Base-by-base conservation (phyloP, 2,329 filamentous ascomycete species). In the Thermomyces lanuginosus region DNA sequence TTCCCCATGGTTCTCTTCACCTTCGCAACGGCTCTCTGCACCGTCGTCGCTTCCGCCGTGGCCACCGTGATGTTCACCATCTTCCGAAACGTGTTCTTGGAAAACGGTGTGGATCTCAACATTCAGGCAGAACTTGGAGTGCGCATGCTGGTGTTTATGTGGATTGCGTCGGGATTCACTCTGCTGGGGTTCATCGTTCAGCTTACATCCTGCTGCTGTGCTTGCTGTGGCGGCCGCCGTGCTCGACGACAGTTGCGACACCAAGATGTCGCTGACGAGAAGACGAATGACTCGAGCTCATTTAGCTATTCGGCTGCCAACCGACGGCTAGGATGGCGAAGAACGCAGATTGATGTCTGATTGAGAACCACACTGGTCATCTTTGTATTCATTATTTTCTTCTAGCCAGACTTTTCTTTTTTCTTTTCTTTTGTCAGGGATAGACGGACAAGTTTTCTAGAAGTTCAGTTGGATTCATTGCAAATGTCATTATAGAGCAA, bases 61-160 rank as follows among this genome's bases (percentile, higher is more conserved):
- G 81, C 76, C 6, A 92, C 82, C 0, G 76, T 76, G 43, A 82
- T 93, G 62, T 83, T 79, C 47, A 54, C 80, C 34, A 79, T 84
- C 34, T 83, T 91, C 58, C 68, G 72, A 37, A 72, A 80, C 33
- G 79, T 80, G 29, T 71, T 91, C 40, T 72, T 71, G 12, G 65
- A 64, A 15, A 55, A 57, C 4, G 72, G 78, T 43, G 64, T 66
- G 2, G 71, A 79, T 31, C 60, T 93, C 27, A 89, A 92, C 49
- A 83, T 93, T 39, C 49, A 56, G 6, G 78, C 75, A 3, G 55
- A 64, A 3, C 58, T 92, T 17, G 83, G 83, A 4, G 54, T 49
- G 18, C 64, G 70, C 38, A 84, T 92, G 77, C 69, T 92, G 42
- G 76, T 59, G 0, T 91, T 92, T 45, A 86, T 92, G 76, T 95